These are phyloP conservation scores for Clonostachys rosea DNA, from an alignment of 2,329 filamentous ascomycete species.

Conservation along the genomic window DNA sequence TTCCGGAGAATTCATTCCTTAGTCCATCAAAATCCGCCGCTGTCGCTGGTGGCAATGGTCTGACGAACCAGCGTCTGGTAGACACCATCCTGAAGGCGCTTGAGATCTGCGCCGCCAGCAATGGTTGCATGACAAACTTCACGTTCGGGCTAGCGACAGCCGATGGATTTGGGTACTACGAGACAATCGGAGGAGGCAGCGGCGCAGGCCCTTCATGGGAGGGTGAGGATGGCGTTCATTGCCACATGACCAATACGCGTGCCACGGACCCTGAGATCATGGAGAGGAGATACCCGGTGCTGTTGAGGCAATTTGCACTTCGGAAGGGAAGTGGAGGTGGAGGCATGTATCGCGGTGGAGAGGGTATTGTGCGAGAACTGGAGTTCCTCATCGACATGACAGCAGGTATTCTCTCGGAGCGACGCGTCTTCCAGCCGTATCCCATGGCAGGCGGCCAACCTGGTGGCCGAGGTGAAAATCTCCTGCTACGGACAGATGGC, in stretches of 20 bases:
- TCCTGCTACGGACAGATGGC: not conserved
- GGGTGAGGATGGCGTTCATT: constrained; percentile 64
- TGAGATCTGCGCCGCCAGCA: constrained; percentile 12
- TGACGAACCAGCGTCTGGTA: constrained; percentile 23
- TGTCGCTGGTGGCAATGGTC: constrained; percentile 60
- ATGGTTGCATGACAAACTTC: constrained; percentile 57
- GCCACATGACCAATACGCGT: constrained; percentile 78
- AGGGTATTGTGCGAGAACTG: constrained; percentile 70
- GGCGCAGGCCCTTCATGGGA: constrained; percentile 69
- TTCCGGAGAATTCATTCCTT: constrained; percentile 22
- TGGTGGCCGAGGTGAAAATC: not conserved
- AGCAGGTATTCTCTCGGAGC: not conserved
- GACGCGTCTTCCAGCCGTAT: not conserved
- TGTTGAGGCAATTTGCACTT: constrained; percentile 64
- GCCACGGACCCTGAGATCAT: constrained; percentile 76
- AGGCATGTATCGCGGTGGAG: constrained; percentile 63
- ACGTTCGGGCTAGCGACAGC: constrained; percentile 57
- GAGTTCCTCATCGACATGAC: constrained; percentile 44
- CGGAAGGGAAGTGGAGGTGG: constrained; percentile 54
- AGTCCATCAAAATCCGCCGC: constrained; percentile 22
- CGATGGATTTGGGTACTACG: constrained; percentile 52
- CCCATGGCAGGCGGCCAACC: not conserved
- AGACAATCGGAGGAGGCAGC: constrained; percentile 72
- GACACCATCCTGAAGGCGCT: constrained; percentile 24
- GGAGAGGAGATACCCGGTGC: constrained; percentile 51